phyloP scores from a whole-genome alignment of 768 basidiomycete species.

The Cytidiella melzeri region DNA sequence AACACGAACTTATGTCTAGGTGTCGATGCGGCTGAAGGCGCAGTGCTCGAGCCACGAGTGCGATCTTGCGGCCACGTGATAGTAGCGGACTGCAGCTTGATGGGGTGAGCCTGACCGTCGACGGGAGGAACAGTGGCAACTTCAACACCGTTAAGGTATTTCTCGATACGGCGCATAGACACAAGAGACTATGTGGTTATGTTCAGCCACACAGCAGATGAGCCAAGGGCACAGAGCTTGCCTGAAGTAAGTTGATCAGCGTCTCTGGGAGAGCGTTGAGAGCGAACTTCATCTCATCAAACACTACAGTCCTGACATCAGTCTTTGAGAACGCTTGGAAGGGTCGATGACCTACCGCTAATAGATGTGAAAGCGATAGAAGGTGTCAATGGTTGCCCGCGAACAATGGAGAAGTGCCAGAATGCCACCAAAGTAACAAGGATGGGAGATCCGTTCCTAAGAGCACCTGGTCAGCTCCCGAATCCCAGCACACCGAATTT shows the following conservation, averaged over 20 bases:
- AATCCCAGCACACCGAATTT: not conserved
- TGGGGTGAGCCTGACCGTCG: conserved; percentile 46
- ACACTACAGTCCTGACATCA: conserved; percentile 40
- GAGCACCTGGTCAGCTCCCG: not conserved
- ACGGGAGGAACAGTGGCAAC: conserved; percentile 58
- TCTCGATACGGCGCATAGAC: conserved; percentile 85
- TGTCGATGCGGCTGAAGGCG: conserved; percentile 57
- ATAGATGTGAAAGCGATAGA: conserved; percentile 75
- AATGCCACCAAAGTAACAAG: conserved; percentile 46
- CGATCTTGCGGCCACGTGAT: conserved; percentile 89
- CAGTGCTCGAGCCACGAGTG: conserved; percentile 33
- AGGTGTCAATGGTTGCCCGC: conserved; percentile 65
- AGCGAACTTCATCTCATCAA: conserved; percentile 83
- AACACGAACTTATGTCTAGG: conserved; percentile 78
- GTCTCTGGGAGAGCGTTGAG: conserved; percentile 87
- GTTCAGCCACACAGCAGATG: conserved; percentile 2
- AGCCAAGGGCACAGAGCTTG: no score
- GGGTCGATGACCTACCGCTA: conserved; percentile 28
- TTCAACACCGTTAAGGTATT: conserved; percentile 75
- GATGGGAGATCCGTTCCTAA: conserved; percentile 40
- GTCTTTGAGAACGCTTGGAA: not conserved
- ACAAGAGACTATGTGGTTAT: conserved; percentile 79
- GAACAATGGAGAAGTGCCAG: conserved; percentile 64
- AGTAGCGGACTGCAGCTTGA: conserved; percentile 79
- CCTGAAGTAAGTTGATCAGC: conserved; percentile 85